Evolutionary conservation across 257 asterid species (phyloP).

Genomic region (Solanum rostratum): DNA sequence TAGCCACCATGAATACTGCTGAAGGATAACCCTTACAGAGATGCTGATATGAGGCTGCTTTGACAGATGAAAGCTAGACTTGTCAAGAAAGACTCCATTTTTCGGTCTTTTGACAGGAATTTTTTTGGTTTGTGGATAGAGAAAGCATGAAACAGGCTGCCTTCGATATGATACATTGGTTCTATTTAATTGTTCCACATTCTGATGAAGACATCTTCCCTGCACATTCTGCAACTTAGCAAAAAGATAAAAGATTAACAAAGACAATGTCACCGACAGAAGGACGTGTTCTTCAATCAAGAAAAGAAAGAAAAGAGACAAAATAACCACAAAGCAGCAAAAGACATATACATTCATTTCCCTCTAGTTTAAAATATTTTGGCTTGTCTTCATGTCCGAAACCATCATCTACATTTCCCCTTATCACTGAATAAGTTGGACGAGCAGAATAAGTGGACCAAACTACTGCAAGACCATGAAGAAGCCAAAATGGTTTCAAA

Average conservation of each 20-base stretch:
- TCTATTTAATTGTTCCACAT: slow-evolving; percentile 18
- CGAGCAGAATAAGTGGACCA: background rate
- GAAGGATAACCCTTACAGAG: slow-evolving; percentile 33
- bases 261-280: background rate
- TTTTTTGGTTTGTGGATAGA: slow-evolving; percentile 35
- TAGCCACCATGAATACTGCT: background rate
- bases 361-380: background rate
- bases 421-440: background rate
- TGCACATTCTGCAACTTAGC: slow-evolving; percentile 43
- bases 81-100: slow-evolving; percentile 52
- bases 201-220: slow-evolving; percentile 34
- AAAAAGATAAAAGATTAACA: background rate
- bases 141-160: slow-evolving; percentile 49
- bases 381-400: background rate
- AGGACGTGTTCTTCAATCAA: background rate
- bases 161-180: slow-evolving; percentile 18
- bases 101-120: slow-evolving; percentile 29
- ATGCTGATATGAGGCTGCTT: slow-evolving; percentile 22
- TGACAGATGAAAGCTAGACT: slow-evolving; percentile 41
- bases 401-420: too few species aligned
- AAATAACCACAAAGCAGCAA: background rate
- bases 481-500: background rate
- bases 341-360: background rate
- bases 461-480: background rate
- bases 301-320: background rate